Base-by-base conservation (phyloP, 202 grass and related monocot species). In the Panicum hallii region DNA sequence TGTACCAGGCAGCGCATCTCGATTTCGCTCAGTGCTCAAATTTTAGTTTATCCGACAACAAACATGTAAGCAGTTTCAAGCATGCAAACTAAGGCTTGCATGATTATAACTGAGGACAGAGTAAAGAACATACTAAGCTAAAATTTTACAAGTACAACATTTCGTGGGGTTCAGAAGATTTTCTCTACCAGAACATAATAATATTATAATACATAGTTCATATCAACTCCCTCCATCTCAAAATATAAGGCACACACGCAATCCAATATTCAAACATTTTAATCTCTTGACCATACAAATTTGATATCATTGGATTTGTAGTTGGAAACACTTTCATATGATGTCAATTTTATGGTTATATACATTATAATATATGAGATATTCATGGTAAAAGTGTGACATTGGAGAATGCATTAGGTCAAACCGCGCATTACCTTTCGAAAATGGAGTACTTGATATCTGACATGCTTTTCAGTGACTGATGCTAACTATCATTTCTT, bases 81-180 rank as follows among this genome's bases (percentile, higher is more conserved):
- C 17, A 48, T 78, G 72, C 65, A 82, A 45, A 81, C 8, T 55
- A 66, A 26, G 26, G 26, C 20, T 47, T 58, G 7, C 32, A 74
- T 44, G 52, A 36, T 63, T 82, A 72, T 85, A 17, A 63, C 30
- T 71, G 32, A 77, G 57, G 11, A 58, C 23, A 3, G 28, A 65
- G 58, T 72, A 67, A 78, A 61, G 26, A 60, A 19, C 40, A 61
- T 50, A 68, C 67, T 40, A 57, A 58, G 57, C 8, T 0, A 22
- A 85, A 71, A 56, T 77, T 65, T 7, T 84, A 82, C 3, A 66
- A 79, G 46, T 28, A 55, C 22, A 55, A 81, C 49, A 32, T 75
- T 60, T 80, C 28, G 60, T 4, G 0, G 1, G 61, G 6, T 84
- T 70, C 26, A 74, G 12, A 44, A 69, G 52, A 90, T 56, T 64